Conservation (phyloP, 768 basidiomycete species). For the Crassisporium funariophilum region DNA sequence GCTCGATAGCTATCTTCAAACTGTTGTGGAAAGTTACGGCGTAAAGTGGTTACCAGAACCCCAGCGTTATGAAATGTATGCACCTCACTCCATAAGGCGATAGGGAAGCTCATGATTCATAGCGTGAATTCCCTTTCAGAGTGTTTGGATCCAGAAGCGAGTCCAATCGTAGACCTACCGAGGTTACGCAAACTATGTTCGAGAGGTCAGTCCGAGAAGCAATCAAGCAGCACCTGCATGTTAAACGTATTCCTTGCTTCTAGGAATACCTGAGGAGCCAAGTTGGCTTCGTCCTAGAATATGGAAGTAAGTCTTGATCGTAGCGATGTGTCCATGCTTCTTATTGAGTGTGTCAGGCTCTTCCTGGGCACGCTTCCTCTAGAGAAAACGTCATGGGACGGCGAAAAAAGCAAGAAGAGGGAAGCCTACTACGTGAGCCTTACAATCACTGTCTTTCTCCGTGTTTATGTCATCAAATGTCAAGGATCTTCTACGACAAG, state of each 20-base stretch:
- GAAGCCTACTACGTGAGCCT: conserved; percentile 71
- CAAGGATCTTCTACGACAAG: conserved; percentile 69
- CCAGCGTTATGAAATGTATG: conserved; percentile 64
- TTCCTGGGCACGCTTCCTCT: conserved; percentile 64
- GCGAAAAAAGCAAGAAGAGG: conserved; percentile 59
- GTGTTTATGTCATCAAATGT: conserved; percentile 9
- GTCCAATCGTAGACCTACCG: conserved; percentile 56
- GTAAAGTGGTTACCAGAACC: conserved; percentile 66
- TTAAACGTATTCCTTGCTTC: too few species aligned
- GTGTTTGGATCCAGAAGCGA: conserved; percentile 52
- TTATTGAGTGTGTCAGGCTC: conserved; percentile 40
- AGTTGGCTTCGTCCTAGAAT: conserved; percentile 74
- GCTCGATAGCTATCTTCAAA: conserved; percentile 56
- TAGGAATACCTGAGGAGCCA: conserved; percentile 78
- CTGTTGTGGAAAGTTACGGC: conserved; percentile 53
- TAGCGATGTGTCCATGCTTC: not conserved
- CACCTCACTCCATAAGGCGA: not conserved
- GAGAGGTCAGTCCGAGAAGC: conserved; percentile 50
- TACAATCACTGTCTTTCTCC: not conserved
- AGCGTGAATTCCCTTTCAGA: conserved; percentile 63
- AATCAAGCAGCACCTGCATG: too few species aligned
- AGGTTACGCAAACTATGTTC: conserved; percentile 58
- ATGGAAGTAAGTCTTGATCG: conserved; percentile 62
- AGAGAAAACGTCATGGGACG: conserved; percentile 59
- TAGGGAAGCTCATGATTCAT: conserved; percentile 9